phyloP scores from a whole-genome alignment of 106 monocot species.

The Chionographis japonica region DNA sequence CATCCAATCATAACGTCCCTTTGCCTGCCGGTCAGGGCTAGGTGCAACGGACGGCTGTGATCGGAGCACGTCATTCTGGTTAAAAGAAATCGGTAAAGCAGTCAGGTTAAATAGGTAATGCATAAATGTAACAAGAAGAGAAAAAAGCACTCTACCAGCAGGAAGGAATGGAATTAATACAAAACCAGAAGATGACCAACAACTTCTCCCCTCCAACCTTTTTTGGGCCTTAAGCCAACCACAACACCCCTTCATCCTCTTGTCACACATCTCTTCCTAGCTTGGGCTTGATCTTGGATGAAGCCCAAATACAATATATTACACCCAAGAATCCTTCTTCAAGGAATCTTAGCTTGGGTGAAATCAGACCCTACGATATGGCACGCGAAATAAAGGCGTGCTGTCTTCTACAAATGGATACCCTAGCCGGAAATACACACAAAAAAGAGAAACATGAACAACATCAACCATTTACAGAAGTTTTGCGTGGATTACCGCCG shows the following conservation, averaged over 20 bases:
- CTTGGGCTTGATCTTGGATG: constrained; percentile 17
- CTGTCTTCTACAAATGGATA: constrained; percentile 1
- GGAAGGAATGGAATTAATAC: not conserved
- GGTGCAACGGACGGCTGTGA: too few species aligned
- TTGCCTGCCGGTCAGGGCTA: too few species aligned
- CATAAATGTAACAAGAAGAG: too few species aligned
- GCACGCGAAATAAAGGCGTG: not conserved
- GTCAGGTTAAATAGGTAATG: too few species aligned
- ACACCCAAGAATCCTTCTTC: constrained; percentile 21
- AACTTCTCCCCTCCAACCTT: not conserved
- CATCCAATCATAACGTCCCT: too few species aligned
- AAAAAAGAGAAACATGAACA: not conserved
- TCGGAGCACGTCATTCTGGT: too few species aligned
- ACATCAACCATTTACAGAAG: constrained; percentile 22
- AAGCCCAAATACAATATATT: constrained; percentile 5
- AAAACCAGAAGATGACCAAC: not conserved
- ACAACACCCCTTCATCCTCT: too few species aligned
- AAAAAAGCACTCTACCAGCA: not conserved
- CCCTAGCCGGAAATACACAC: not conserved
- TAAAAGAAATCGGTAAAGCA: too few species aligned
- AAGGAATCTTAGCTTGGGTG: constrained; percentile 19
- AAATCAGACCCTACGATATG: not conserved
- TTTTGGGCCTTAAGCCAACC: not conserved
- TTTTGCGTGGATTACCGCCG: not conserved
- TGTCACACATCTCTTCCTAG: not conserved